A percentile compares a stretch with the other conserved stretches of the same genome.
phyloP scores from a whole-genome alignment of 2,329 filamentous ascomycete species.

The Pseudogymnoascus destructans region DNA sequence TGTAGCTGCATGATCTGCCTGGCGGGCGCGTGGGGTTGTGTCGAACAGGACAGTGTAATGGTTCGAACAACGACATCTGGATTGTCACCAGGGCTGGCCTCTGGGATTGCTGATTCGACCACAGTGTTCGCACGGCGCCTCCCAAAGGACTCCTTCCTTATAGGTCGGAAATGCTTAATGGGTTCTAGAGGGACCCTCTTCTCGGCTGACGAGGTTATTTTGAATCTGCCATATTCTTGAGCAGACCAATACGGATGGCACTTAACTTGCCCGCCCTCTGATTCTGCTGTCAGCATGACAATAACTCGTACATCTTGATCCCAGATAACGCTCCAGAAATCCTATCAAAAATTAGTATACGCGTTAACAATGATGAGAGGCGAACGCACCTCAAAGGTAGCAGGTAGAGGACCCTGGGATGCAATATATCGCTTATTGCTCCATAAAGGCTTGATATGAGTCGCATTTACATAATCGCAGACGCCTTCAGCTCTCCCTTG shows the following conservation, averaged over 20 bases:
- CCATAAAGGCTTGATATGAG: slow-evolving; percentile 63
- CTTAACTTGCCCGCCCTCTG: slow-evolving; percentile 85
- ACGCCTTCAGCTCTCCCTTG: slow-evolving; percentile 50
- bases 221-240: slow-evolving; percentile 63
- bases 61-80: slow-evolving; percentile 76
- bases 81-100: slow-evolving; percentile 36
- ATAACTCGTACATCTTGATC: slow-evolving; percentile 90
- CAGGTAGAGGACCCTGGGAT: slow-evolving; percentile 82
- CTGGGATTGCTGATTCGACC: slow-evolving; percentile 30
- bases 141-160: slow-evolving; percentile 26
- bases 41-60: slow-evolving; percentile 66
- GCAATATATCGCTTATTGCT: slow-evolving; percentile 93
- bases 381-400: slow-evolving; percentile 67
- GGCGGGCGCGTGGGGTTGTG: slow-evolving; percentile 69
- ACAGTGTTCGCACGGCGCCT: slow-evolving; percentile 43
- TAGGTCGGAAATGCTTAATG: slow-evolving; percentile 32
- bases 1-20: slow-evolving; percentile 91
- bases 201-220: slow-evolving; percentile 66
- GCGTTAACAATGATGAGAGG: neutral
- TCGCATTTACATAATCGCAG: slow-evolving; percentile 95
- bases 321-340: slow-evolving; percentile 98
- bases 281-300: slow-evolving; percentile 91
- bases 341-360: slow-evolving; percentile 37
- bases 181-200: slow-evolving; percentile 65
- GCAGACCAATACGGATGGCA: slow-evolving; percentile 88